These are phyloP conservation scores for Nissolia schottii DNA, from an alignment of 306 rosid species.

Conservation along the genomic window DNA sequence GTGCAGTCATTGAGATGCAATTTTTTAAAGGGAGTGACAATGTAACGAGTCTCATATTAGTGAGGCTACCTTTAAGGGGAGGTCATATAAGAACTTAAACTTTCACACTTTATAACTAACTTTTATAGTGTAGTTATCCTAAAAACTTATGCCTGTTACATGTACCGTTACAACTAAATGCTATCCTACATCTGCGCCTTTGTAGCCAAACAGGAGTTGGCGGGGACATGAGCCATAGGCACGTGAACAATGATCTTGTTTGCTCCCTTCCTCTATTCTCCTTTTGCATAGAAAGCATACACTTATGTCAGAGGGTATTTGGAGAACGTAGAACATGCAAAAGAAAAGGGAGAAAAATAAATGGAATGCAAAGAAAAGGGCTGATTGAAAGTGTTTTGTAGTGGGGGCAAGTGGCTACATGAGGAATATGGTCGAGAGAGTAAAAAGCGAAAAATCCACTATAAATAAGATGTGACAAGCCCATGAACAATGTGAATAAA, in stretches of 20 bases:
- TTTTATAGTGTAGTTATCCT: too few relatives aligned
- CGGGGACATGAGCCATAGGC: slow-evolving; percentile 7
- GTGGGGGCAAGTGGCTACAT: slow-evolving; percentile 27
- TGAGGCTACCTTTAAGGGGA: too few relatives aligned
- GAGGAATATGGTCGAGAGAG: slow-evolving; percentile 17
- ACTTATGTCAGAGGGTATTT: neutral
- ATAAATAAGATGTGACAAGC: slow-evolving; percentile 2
- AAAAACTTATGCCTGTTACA: too few relatives aligned
- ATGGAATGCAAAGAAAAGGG: neutral
- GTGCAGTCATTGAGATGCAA: too few relatives aligned
- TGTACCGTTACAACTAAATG: too few relatives aligned
- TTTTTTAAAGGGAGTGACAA: too few relatives aligned
- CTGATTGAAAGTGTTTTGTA: slow-evolving; percentile 18
- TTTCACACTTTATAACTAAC: too few relatives aligned
- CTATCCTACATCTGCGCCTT: neutral
- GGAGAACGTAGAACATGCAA: neutral
- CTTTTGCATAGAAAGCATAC: slow-evolving; percentile 16
- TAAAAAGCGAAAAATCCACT: neutral
- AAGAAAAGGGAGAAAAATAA: neutral
- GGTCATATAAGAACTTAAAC: too few relatives aligned
- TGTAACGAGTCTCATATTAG: too few relatives aligned
- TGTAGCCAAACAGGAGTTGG: neutral
- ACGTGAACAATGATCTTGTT: neutral
- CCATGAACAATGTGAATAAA: neutral
- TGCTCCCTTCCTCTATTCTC: slow-evolving; percentile 3